Base-by-base conservation (phyloP, 306 rosid species). In the Cucurbita pepo region DNA sequence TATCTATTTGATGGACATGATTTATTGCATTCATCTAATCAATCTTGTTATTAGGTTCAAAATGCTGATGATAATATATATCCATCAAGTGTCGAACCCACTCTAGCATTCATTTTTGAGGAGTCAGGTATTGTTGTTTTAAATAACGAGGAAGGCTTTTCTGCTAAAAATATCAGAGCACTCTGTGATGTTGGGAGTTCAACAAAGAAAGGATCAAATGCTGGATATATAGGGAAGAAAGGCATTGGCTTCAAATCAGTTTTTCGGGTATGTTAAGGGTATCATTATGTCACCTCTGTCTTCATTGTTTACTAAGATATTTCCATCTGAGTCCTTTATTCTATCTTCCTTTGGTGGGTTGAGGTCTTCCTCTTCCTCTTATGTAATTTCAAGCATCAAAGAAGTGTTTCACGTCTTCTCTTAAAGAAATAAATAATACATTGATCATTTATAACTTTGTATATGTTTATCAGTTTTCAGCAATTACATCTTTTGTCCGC, bases 241-340 rank as follows among this genome's bases (percentile, higher is more conserved):
- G 98, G 98, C 85, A 93, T 93, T 59, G 98, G 98, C 78, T 93
- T 93, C 81, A 93, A 93, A 81, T 93, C 98, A 69, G 98, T 93
- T 69, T 93, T 93, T 70, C 90, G 98, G 81, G 98, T 90, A 90
- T 44, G 94, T 82, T 22, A 7, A 47, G n/a, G n/a, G 36, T 57
- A 47, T 45, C 43, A 21, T 30, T 36, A 64, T 52, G 48, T 61
- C 38, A 15, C 69, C 30, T 51, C 43, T 63, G 67, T 40, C 52
- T 25, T 53, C 16, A 25, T 67, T 57, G 48, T 78, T 37, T 69
- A 22, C 73, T 12, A 47, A 19, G n/a, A 44, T 44, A 21, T 21
- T 48, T 45, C 14, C 41, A 14, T 48, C 8, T 43, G 53, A 48
- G 51, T 25, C 9, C 56, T 6, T 48, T 69, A 13, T 69, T 69